phyloP scores from a whole-genome alignment of 805 yeast genomes.

The Wickerhamiella bombiphila region DNA sequence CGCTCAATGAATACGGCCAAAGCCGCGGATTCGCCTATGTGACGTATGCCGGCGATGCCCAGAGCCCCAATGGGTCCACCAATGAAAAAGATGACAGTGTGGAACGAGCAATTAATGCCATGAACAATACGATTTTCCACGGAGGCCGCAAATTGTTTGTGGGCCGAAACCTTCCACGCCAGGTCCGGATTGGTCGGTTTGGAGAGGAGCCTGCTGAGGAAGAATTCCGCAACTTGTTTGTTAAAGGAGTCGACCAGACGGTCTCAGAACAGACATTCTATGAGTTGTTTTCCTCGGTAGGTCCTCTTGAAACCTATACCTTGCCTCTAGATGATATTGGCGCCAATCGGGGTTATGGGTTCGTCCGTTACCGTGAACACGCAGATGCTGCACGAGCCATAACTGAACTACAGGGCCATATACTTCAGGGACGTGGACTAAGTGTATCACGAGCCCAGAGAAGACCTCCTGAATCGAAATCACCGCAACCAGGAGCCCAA shows the following conservation, averaged over 20 bases:
- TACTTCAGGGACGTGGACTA: conserved; percentile 26
- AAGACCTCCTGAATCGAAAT: conserved; percentile 1
- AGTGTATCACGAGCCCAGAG: conserved; percentile 33
- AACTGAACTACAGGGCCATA: conserved; percentile 31
- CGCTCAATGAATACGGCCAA: conserved; percentile 14
- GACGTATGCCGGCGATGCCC: conserved; percentile 5
- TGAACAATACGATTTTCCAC: conserved; percentile 12
- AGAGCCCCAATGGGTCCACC: background rate
- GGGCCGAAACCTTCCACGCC: conserved; percentile 50
- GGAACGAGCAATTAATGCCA: conserved; percentile 12
- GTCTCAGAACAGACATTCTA: conserved; percentile 28
- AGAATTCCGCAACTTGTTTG: conserved; percentile 40
- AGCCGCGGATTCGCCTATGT: conserved; percentile 19
- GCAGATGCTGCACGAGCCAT: conserved; percentile 33
- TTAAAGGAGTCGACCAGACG: conserved; percentile 34
- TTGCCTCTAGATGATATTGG: conserved; percentile 32
- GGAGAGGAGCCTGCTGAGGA: conserved; percentile 27
- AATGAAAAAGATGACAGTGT: conserved; percentile 10
- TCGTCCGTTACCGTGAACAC: conserved; percentile 33
- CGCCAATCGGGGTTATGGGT: conserved; percentile 39
- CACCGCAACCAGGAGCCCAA: background rate
- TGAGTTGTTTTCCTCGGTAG: conserved; percentile 32
- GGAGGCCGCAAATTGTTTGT: conserved; percentile 31
- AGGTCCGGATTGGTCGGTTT: conserved; percentile 39
- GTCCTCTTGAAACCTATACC: conserved; percentile 36